Percentiles rank a stretch among this genome's conserved stretches.
These are phyloP conservation scores for Fusarium metavorans DNA, from an alignment of 2,329 filamentous ascomycete genomes.

Conservation along the genomic window DNA sequence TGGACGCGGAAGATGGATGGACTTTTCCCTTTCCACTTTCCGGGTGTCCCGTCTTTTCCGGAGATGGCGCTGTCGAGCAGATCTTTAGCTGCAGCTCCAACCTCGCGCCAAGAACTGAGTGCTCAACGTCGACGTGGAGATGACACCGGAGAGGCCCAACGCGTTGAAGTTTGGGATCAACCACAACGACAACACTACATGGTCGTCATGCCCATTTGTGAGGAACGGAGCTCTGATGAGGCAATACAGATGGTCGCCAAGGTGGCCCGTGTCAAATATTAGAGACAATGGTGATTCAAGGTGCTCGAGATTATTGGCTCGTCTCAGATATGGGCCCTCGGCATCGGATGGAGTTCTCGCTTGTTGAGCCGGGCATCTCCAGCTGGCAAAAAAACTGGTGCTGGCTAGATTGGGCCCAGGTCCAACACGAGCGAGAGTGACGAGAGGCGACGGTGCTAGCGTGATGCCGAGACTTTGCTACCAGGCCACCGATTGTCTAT, in stretches of 20 bases:
- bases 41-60: slow-evolving; percentile 30
- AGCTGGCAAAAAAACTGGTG: slow-evolving; percentile 15
- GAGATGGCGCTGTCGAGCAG: slow-evolving; percentile 15
- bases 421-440: slow-evolving; percentile 21
- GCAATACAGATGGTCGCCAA: slow-evolving; percentile 29
- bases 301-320: slow-evolving; percentile 33
- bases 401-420: slow-evolving; percentile 7
- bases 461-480: slow-evolving; percentile 24
- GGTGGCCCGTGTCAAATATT: slow-evolving; percentile 36
- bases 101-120: slow-evolving; percentile 29
- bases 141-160: not conserved
- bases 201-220: not conserved
- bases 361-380: slow-evolving; percentile 20
- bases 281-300: slow-evolving; percentile 40
- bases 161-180: not conserved
- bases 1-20: slow-evolving; percentile 4
- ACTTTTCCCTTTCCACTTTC: slow-evolving; percentile 21
- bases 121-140: slow-evolving; percentile 16
- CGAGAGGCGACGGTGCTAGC: slow-evolving; percentile 24
- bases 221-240: slow-evolving; percentile 23
- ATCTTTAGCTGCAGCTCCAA: slow-evolving; percentile 22
- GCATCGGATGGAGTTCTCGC: slow-evolving; percentile 25
- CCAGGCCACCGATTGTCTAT: slow-evolving; percentile 29
- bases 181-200: not conserved
- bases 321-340: slow-evolving; percentile 28